Conservation (phyloP, 345 rosid genomes). For the Aquilaria malaccensis region DNA sequence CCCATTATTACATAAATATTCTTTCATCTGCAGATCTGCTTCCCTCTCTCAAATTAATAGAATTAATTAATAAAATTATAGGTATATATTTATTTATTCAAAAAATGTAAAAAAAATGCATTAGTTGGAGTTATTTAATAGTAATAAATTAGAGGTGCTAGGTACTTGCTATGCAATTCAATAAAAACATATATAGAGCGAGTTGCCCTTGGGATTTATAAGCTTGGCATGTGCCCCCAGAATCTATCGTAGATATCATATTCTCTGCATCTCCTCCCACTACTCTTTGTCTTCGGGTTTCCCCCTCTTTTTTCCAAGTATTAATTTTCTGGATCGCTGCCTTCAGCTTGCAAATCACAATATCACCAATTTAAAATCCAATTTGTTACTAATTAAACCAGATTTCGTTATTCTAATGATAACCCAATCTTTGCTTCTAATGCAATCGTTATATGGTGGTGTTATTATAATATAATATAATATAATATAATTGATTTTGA, state of each 20-base stretch:
- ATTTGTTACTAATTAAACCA: background rate
- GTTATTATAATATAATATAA: background rate
- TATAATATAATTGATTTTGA: too few relatives aligned
- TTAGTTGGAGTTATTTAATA: too few relatives aligned
- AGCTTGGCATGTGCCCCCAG: conserved; percentile 42
- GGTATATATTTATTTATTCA: background rate
- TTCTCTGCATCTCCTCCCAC: conserved; percentile 44
- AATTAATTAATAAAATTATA: too few relatives aligned
- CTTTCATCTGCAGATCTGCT: too few relatives aligned
- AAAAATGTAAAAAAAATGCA: background rate
- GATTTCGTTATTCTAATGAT: conserved; percentile 16
- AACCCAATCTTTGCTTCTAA: background rate
- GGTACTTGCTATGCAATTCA: too few relatives aligned
- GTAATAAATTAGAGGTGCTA: too few relatives aligned
- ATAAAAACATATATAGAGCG: conserved; percentile 3
- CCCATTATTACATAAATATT: too few relatives aligned
- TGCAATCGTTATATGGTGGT: background rate
- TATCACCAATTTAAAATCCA: conserved; percentile 38
- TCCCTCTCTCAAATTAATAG: too few relatives aligned
- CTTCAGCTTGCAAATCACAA: conserved; percentile 38
- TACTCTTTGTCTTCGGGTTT: conserved; percentile 34
- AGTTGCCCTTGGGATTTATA: conserved; percentile 18
- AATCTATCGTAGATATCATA: conserved; percentile 53
- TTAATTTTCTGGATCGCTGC: conserved; percentile 15
- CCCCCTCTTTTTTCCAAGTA: conserved; percentile 18